Percentiles rank a stretch among this genome's conserved stretches.
Evolutionary conservation across 139 green algal species (phyloP).

Genomic region (Auxenochlorella protothecoides): DNA sequence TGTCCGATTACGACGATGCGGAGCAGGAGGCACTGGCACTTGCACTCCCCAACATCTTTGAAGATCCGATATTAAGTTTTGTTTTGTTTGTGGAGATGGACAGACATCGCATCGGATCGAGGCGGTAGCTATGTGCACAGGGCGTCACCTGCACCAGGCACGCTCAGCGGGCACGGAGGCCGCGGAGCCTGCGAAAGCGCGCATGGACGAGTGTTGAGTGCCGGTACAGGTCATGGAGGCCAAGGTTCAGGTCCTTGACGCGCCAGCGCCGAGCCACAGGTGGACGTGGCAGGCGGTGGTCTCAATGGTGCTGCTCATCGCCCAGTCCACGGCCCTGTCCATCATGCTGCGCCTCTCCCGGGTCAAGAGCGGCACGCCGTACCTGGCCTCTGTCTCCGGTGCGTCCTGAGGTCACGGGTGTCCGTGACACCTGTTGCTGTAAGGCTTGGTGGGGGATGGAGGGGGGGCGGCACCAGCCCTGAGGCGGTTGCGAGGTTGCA

Average conservation of each 20-base stretch:
- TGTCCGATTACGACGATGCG: no score
- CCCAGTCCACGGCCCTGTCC: slow-evolving; percentile 40
- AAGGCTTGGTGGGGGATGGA: no score
- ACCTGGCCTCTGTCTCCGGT: slow-evolving; percentile 38
- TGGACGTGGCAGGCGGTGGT: slow-evolving; percentile 10
- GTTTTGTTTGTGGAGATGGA: no score
- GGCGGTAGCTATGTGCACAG: no score
- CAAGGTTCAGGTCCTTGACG: not conserved
- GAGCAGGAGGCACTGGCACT: no score
- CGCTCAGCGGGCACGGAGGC: not conserved
- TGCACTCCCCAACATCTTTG: no score
- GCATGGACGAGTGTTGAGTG: no score
- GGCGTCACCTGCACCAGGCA: not conserved
- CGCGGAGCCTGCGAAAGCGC: not conserved
- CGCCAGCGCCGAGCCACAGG: not conserved
- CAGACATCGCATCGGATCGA: no score
- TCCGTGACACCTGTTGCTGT: no score
- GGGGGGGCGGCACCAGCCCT: no score
- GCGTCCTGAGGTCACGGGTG: not conserved
- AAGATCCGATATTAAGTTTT: no score
- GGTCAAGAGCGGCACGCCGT: slow-evolving; percentile 17
- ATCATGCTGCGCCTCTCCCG: slow-evolving; percentile 37
- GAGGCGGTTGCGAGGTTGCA: no score
- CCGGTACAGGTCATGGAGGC: not conserved
- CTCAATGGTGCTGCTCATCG: slow-evolving; percentile 33